These are phyloP conservation scores for Pilaira anomala DNA, from an alignment of 192 early-diverging fungal species.

Conservation along the genomic window DNA sequence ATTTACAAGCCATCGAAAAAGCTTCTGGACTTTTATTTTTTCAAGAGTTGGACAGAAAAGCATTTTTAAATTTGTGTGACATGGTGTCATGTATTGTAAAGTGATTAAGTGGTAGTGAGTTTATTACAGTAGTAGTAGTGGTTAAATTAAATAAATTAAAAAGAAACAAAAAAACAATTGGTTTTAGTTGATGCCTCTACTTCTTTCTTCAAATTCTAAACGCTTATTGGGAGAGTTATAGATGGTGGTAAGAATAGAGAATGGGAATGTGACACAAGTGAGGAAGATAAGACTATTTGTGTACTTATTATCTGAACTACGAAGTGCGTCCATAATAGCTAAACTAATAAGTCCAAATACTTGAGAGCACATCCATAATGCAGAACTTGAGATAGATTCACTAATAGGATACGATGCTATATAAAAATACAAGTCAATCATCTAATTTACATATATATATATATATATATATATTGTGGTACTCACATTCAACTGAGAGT, in stretches of 20 bases:
- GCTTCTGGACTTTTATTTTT: conserved; percentile 68
- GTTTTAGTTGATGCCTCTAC: conserved; percentile 3
- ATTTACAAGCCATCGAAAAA: conserved; percentile 67
- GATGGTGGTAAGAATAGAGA: conserved; percentile 14
- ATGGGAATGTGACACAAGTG: conserved; percentile 12
- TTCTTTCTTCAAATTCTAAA: conserved; percentile 30
- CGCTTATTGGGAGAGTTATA: conserved; percentile 33
- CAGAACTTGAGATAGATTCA: conserved; percentile 35
- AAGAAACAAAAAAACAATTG: neutral
- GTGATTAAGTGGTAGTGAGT: neutral
- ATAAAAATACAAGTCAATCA: neutral
- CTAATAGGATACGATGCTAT: conserved; percentile 33
- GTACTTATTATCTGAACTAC: conserved; percentile 25
- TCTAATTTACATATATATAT: neutral
- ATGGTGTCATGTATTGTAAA: conserved; percentile 10
- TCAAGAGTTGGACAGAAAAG: conserved; percentile 8
- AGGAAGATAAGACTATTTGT: conserved; percentile 23
- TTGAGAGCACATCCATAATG: conserved; percentile 32
- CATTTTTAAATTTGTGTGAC: conserved; percentile 17
- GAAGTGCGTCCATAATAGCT: conserved; percentile 21
- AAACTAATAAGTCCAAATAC: conserved; percentile 30
- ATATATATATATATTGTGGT: neutral
- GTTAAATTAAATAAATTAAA: neutral
- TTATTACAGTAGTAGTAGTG: neutral
- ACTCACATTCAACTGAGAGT: conserved; percentile 38